These are phyloP conservation scores for Nectriaceae sp. DNA, from an alignment of 2,329 filamentous ascomycete genomes.

Conservation along the genomic window DNA sequence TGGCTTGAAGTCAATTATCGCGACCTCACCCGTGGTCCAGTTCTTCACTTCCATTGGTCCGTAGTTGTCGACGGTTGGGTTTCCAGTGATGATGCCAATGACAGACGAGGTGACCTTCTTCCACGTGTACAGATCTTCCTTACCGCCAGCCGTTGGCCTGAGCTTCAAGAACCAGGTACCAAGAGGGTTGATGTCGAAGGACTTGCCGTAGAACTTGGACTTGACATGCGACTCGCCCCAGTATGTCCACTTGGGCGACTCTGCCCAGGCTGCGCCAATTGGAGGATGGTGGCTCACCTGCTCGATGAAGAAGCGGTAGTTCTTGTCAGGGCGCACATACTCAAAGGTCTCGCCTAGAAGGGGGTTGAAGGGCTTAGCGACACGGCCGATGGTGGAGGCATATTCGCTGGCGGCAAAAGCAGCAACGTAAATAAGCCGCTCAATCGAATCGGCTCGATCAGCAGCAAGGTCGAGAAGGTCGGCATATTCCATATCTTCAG, in stretches of 20 bases:
- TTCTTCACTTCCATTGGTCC: constrained; percentile 97
- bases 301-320: constrained; percentile 97
- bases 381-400: constrained; percentile 92
- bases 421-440: constrained; percentile 91
- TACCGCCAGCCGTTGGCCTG: constrained; percentile 71
- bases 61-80: constrained; percentile 96
- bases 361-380: constrained; percentile 98
- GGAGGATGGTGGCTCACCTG: constrained; percentile 98
- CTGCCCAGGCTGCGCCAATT: constrained; percentile 88
- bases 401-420: constrained; percentile 97
- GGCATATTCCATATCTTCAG: constrained; percentile 97
- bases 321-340: constrained; percentile 92
- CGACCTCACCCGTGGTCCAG: constrained; percentile 92
- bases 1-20: constrained; percentile 87
- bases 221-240: constrained; percentile 94
- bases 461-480: constrained; percentile 89
- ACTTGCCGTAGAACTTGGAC: constrained; percentile 97
- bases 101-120: constrained; percentile 98
- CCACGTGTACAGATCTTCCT: constrained; percentile 93
- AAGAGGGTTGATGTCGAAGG: constrained; percentile 93
- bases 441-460: constrained; percentile 81
- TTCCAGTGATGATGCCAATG: constrained; percentile 97
- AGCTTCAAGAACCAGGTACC: constrained; percentile 96
- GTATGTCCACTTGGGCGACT: constrained; percentile 94
- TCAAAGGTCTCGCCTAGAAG: constrained; percentile 96